Evolutionary conservation across 176 grass and related monocot genomes (phyloP), one percentile per base, ranked within the genome.

Genomic region (Triticum dicoccoides): DNA sequence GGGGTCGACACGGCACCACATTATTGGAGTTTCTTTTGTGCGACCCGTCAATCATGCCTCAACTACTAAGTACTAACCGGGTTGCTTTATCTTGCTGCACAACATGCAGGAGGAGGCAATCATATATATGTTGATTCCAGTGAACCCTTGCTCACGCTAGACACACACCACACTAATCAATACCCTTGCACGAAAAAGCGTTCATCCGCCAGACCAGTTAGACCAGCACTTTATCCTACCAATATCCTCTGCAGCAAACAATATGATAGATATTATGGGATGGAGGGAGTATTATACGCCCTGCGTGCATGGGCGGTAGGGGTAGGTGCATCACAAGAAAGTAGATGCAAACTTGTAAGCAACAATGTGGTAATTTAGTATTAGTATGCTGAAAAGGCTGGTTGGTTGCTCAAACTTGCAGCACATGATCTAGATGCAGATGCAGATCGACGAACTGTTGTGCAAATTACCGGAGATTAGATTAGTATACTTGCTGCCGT

Each of bases 131-230:
- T 54, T 7, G 51, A 18, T 76, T 79, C 85, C 13, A 11, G n/a
- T 6, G 33, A 58, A 8, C 71, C 42, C 17, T 38, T 2, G 5
- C 63, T 85, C 62, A 69, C 75, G 72, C 18, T 51, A 78, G 56
- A 35, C 44, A 65, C 51, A 38, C 30, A 27, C 21, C 61, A 41
- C 74, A 78, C n/a, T 54, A 58, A 85, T 66, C 15, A 56, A 77
- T 56, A 34, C 12, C 7, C 69, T 42, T 47, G 82, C 67, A 72
- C 81, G 32, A 66, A 89, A 89, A 80, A 85, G 82, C 75, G 61
- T 49, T 58, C 52, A 52, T 65, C 65, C 6, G 1, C 37, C 37
- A 74, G 12, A 13, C 18, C 18, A 58, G 54, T 15, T 5, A 73
- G 39, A 15, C 44, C 71, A 47, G 13, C 39, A 73, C 71, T 73